Evolutionary conservation across 2,329 filamentous ascomycete species (phyloP).

Genomic region (Xylaria digitata): DNA sequence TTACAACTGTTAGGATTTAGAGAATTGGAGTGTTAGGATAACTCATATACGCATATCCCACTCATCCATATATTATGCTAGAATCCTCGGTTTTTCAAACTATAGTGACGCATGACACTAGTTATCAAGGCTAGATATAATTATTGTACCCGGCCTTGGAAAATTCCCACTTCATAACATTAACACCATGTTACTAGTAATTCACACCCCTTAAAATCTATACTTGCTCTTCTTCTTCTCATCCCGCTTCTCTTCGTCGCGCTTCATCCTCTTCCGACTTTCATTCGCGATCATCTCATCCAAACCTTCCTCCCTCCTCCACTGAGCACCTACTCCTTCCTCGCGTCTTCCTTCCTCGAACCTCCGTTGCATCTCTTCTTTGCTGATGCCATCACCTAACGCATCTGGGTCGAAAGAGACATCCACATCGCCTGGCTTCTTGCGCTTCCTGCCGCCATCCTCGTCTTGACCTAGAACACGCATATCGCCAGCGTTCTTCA

Average conservation of each 20-base stretch:
- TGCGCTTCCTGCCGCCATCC: constrained; percentile 78
- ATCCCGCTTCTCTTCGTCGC: constrained; percentile 81
- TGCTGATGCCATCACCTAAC: constrained; percentile 79
- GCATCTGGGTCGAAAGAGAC: constrained; percentile 90
- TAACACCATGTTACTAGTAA: constrained; percentile 1
- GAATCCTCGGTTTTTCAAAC: too few relatives aligned
- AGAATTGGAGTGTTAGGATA: too few relatives aligned
- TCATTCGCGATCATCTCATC: constrained; percentile 97
- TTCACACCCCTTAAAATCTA: constrained; percentile 54
- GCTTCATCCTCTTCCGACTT: constrained; percentile 88
- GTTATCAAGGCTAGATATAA: too few relatives aligned
- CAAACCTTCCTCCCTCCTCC: constrained; percentile 85
- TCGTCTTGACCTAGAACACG: constrained; percentile 85
- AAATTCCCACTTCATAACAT: too few relatives aligned
- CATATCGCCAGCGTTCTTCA: constrained; percentile 69
- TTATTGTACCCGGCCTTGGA: too few relatives aligned
- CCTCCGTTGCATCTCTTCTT: constrained; percentile 81
- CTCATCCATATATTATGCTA: too few relatives aligned
- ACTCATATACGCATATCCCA: too few relatives aligned
- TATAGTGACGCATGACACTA: too few relatives aligned
- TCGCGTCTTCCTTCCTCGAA: constrained; percentile 79
- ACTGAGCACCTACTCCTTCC: constrained; percentile 74
- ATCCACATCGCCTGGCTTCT: constrained; percentile 96
- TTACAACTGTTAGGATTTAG: too few relatives aligned
- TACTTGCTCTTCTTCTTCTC: constrained; percentile 68